A percentile compares a stretch with the other conserved stretches of the same genome.
Conservation (phyloP, 2,329 filamentous ascomycete genomes). For the Neodidymelliopsis sp. region DNA sequence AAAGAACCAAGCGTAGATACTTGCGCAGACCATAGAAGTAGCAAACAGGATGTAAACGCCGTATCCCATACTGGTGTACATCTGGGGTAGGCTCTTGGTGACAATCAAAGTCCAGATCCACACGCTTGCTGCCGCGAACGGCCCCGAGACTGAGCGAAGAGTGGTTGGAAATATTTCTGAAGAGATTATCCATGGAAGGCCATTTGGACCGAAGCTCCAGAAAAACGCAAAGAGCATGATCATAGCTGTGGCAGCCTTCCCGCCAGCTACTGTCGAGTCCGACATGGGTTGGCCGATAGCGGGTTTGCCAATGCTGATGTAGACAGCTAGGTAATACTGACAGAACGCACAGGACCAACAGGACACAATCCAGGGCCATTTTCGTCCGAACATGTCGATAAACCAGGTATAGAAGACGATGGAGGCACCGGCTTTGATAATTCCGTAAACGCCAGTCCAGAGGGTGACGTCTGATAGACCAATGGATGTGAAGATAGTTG, state of each 20-base stretch:
- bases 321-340: constrained; percentile 70
- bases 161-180: constrained; percentile 77
- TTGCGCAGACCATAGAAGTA: constrained; percentile 54
- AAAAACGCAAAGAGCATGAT: constrained; percentile 50
- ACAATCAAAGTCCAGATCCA: constrained; percentile 78
- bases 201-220: constrained; percentile 55
- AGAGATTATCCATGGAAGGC: constrained; percentile 78
- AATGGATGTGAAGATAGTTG: constrained; percentile 72
- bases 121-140: constrained; percentile 74
- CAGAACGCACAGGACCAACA: constrained; percentile 53
- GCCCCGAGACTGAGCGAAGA: constrained; percentile 58
- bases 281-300: constrained; percentile 37
- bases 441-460: constrained; percentile 74
- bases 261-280: constrained; percentile 45
- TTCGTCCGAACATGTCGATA: constrained; percentile 69
- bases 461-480: constrained; percentile 58
- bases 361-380: constrained; percentile 41
- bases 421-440: constrained; percentile 72
- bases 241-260: constrained; percentile 50
- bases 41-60: constrained; percentile 60
- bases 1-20: constrained; percentile 52
- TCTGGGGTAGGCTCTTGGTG: constrained; percentile 71
- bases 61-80: constrained; percentile 60
- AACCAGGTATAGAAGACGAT: constrained; percentile 74
- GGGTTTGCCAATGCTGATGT: constrained; percentile 58